Evolutionary conservation across 352 stramenopile genomes (phyloP), one percentile per base, ranked within the genome.

Genomic region (Saprolegnia parasitica): DNA sequence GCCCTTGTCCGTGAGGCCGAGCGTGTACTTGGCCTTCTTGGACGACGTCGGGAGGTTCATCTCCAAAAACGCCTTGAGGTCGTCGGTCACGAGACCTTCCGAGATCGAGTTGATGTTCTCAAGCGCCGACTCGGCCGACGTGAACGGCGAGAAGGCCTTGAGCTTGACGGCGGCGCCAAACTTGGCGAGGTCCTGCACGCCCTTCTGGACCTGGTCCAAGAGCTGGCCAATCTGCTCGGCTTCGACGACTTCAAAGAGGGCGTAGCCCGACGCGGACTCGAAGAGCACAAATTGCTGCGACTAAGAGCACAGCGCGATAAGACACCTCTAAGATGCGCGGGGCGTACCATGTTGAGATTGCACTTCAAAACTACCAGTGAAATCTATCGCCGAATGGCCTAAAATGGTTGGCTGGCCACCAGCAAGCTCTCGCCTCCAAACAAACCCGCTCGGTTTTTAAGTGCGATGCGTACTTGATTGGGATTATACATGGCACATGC

Each of bases 101-200:
- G 91, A 98, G 45, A 99, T 83, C 68, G 97, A 97, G 80, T 99
- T 99, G 70, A 99, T 98, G 88, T 99, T 99, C 77, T 99, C 95
- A 5, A 99, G 85, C 13, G 97, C 97, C 71, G 99, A 98, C 79
- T 99, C 96, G 0, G 97, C 97, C 37, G 93, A 98, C 72, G 96
- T 98, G 83, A 99, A 99, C 15, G 98, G 97, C 76, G 98, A 87
- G 78, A 99, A 99, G 20, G 95, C 95, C 84, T 99, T 99, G 46
- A 99, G 91, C 85, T 99, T 99, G 54, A 99, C 88, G 46, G 98
- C 87, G 71, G 97, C 91, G 62, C 91, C 90, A 77, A 99, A 99
- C 39, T 89, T 88, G 68, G 88, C 85, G 57, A 99, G 76, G 72
- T 99, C 96, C 40, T 83, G 91, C 37, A 99, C 87, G 11, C 90